Evolutionary conservation across 2,329 filamentous ascomycete species (phyloP), one percentile per base, ranked within the genome.

Genomic region (Fusarium sp.): DNA sequence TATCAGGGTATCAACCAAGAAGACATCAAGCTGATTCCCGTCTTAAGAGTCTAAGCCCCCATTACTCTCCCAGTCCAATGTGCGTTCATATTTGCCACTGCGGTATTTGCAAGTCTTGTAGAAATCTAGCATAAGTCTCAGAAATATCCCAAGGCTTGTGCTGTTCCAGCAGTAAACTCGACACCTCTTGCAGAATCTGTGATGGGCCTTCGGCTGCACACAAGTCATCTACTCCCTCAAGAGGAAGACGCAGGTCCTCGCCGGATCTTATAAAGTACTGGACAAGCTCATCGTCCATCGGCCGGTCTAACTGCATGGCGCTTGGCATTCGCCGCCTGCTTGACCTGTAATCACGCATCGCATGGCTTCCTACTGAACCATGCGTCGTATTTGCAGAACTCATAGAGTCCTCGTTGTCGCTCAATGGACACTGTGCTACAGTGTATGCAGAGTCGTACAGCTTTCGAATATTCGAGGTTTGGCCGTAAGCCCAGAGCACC

Each of bases 11-110:
- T 20, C 1, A 20, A 13, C 41, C 9, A 13, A 20, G 11, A 41
- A 10, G 7, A n/a, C 9, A 44, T 44, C 10, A 30, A 6, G 14
- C 14, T 30, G 20, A 10, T 10, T 30, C 26, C 20, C 14, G 16
- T n/a, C 14, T 16, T 4, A 0, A 4, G 9, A 30, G 4, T 47
- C 14, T n/a, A 18, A 42, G 4, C 0, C 5, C 0, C 16, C 14
- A 16, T 6, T 4, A 0, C 0, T 15, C 14, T 15, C 13, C 18
- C 18, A 20, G 15, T 18, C 14, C 5, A 30, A 4, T 0, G 1
- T 30, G 4, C 20, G 7, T 6, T 47, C 12, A 20, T 18, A 9
- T 14, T 4, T 50, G 1, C 47, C 47, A 33, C n/a, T 33, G 28
- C 7, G 47, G 6, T 4, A 14, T 7, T 14, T 7, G 1, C 1